Percentiles rank a stretch among this genome's conserved stretches.
phyloP scores from a whole-genome alignment of 179 eudicot genomes.

The Monotropa hypopitys region DNA sequence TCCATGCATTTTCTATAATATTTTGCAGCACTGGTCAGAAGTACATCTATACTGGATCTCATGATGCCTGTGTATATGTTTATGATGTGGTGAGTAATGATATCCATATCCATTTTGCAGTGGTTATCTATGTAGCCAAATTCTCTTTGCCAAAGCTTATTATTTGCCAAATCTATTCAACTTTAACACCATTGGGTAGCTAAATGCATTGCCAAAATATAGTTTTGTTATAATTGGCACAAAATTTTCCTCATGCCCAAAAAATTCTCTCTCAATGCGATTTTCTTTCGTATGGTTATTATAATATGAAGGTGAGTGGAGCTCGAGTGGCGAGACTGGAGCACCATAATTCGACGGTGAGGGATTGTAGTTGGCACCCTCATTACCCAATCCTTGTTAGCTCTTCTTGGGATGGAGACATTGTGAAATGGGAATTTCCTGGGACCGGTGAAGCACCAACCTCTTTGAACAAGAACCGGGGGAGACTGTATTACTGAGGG shows the following conservation, averaged over 20 bases:
- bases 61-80: slow-evolving; percentile 48
- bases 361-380: slow-evolving; percentile 75
- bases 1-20: not conserved
- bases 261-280: not conserved
- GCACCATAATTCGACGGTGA: slow-evolving; percentile 32
- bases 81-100: slow-evolving; percentile 64
- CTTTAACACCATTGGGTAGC: not conserved
- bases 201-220: not conserved
- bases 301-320: slow-evolving; percentile 39
- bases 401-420: slow-evolving; percentile 58
- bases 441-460: slow-evolving; percentile 14
- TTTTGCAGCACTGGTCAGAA: slow-evolving; percentile 71
- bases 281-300: not conserved
- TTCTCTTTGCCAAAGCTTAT: too few relatives aligned
- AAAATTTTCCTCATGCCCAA: not conserved
- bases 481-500: not conserved
- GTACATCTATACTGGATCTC: slow-evolving; percentile 80
- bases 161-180: not conserved
- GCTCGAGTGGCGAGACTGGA: slow-evolving; percentile 41
- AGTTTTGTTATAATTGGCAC: not conserved
- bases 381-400: slow-evolving; percentile 42
- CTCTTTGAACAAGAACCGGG: slow-evolving; percentile 10
- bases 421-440: slow-evolving; percentile 50
- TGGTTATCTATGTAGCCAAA: not conserved
- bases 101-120: not conserved